These are phyloP conservation scores for Microthlaspi erraticum DNA, from an alignment of 345 rosid species.

Conservation along the genomic window DNA sequence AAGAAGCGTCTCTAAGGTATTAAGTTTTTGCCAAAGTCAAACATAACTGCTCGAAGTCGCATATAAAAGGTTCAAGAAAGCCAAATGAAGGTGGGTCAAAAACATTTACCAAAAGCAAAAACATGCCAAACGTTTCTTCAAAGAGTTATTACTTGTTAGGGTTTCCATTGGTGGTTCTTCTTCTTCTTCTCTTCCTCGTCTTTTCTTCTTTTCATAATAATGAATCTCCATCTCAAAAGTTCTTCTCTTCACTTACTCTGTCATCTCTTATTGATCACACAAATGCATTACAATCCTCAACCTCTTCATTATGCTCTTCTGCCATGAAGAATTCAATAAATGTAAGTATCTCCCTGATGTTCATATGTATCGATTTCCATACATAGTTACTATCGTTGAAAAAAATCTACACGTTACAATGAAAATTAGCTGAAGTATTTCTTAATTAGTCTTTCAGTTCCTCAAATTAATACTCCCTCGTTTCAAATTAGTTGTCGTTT, in stretches of 20 bases:
- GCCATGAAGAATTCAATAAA: slow-evolving; percentile 18
- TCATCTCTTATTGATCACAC: slow-evolving; percentile 16
- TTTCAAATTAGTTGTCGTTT: no score
- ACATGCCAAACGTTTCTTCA: not conserved
- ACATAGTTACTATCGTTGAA: not conserved
- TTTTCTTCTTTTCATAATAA: slow-evolving; percentile 12
- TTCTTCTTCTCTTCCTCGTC: slow-evolving; percentile 38
- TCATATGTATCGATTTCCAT: not conserved
- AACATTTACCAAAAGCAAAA: slow-evolving; percentile 4
- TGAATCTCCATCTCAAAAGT: slow-evolving; percentile 23
- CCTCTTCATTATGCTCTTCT: slow-evolving; percentile 22
- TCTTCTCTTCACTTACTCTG: slow-evolving; percentile 35
- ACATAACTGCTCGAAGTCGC: slow-evolving; percentile 7
- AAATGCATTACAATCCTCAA: slow-evolving; percentile 22
- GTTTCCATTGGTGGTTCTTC: slow-evolving; percentile 20
- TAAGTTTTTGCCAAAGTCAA: slow-evolving; percentile 17
- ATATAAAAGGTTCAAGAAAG: slow-evolving; percentile 30
- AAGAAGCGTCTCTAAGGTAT: not conserved
- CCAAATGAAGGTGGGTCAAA: slow-evolving; percentile 6
- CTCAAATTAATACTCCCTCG: not conserved
- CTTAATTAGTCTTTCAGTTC: not conserved
- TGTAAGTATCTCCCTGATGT: slow-evolving; percentile 11
- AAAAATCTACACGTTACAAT: not conserved
- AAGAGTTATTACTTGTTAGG: slow-evolving; percentile 22
- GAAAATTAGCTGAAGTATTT: not conserved